Conservation (phyloP, 495 filamentous ascomycete genomes). For the Penicillium atrosanguineum region DNA sequence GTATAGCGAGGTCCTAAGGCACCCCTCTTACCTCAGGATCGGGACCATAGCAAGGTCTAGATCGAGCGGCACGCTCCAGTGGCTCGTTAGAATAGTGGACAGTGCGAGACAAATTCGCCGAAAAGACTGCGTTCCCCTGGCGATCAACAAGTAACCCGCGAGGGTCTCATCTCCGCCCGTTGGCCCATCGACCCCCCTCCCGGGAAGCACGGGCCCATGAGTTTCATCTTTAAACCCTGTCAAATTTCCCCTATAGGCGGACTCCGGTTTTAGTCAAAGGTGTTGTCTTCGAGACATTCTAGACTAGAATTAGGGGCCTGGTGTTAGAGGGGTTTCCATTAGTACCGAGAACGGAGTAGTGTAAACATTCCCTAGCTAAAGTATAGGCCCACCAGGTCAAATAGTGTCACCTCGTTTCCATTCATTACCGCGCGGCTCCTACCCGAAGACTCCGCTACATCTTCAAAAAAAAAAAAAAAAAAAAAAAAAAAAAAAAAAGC, state of each 20-base stretch:
- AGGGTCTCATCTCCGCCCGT: constrained; percentile 5
- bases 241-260: background rate
- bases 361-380: background rate
- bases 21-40: too few relatives aligned
- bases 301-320: too few relatives aligned
- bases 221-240: constrained; percentile 21
- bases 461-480: background rate
- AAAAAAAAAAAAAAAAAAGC: too few relatives aligned
- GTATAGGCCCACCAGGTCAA: background rate
- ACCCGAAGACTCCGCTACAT: constrained; percentile 18
- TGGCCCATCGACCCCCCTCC: constrained; percentile 1
- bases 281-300: too few relatives aligned
- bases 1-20: too few relatives aligned
- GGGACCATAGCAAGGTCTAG: background rate
- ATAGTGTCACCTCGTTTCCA: constrained; percentile 4
- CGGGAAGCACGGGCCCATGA: constrained; percentile 35
- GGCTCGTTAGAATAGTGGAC: constrained; percentile 7
- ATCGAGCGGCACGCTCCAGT: constrained; percentile 1
- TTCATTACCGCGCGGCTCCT: constrained; percentile 27
- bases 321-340: too few relatives aligned
- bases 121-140: background rate
- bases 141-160: background rate
- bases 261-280: too few relatives aligned
- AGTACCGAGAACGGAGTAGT: background rate
- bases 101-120: constrained; percentile 6